phyloP scores from a whole-genome alignment of 805 yeast genomes.

The Dipodascopsis tothii region DNA sequence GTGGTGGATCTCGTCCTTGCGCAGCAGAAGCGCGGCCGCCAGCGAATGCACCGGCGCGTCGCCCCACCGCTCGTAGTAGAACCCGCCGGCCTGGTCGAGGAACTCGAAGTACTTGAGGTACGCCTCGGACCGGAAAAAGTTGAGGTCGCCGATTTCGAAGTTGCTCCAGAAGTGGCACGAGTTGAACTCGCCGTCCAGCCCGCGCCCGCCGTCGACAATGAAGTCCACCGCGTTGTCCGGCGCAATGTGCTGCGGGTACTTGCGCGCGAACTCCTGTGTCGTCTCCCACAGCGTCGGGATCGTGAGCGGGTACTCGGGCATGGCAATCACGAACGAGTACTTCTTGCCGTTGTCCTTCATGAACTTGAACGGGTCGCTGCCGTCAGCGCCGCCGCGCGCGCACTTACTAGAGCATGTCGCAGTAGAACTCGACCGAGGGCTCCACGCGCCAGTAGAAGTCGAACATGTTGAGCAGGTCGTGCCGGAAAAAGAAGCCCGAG shows the following conservation, averaged over 20 bases:
- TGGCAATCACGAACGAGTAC: slow-evolving; percentile 69
- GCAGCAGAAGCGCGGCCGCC: slow-evolving; percentile 50
- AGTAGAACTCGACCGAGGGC: slow-evolving; percentile 70
- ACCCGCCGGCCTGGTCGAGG: slow-evolving; percentile 56
- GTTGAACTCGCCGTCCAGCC: slow-evolving; percentile 55
- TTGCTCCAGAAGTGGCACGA: slow-evolving; percentile 79
- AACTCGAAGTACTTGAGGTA: slow-evolving; percentile 48
- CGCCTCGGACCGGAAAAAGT: slow-evolving; percentile 49
- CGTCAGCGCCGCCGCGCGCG: not conserved
- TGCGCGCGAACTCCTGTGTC: slow-evolving; percentile 54
- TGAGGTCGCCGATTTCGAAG: slow-evolving; percentile 58
- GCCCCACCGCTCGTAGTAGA: slow-evolving; percentile 73
- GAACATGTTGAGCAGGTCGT: slow-evolving; percentile 63
- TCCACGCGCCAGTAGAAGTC: slow-evolving; percentile 95
- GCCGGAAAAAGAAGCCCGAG: slow-evolving; percentile 82
- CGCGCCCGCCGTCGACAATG: slow-evolving; percentile 59
- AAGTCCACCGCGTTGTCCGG: slow-evolving; percentile 60
- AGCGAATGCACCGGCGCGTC: slow-evolving; percentile 69
- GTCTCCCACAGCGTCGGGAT: slow-evolving; percentile 72
- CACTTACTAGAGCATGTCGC: slow-evolving; percentile 48
- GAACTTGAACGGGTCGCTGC: slow-evolving; percentile 64
- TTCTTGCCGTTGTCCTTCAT: slow-evolving; percentile 68
- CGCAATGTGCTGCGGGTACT: slow-evolving; percentile 52
- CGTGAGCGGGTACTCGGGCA: slow-evolving; percentile 62
- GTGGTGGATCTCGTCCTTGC: slow-evolving; percentile 47